Evolutionary conservation across 192 early-diverging fungal species (phyloP), one percentile per base, ranked within the genome.

Genomic region (Mortierella alpina): DNA sequence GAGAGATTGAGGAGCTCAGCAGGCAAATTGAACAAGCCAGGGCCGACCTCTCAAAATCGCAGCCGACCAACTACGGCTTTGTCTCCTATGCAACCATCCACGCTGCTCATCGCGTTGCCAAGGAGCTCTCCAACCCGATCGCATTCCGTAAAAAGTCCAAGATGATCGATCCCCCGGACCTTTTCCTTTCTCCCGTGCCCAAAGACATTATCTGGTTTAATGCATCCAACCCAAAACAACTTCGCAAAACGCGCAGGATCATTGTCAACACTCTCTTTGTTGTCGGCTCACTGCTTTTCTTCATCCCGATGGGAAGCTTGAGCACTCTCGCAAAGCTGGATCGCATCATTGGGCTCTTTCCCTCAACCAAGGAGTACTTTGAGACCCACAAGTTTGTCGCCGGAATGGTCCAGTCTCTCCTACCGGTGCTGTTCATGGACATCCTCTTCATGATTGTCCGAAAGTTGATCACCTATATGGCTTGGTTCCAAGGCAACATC

Each of bases 171-270:
- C 82, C 73, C 8, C 88, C 84, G 39, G 63, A 62, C 7, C 50
- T 88, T 7, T 66, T 83, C 52, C 74, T 91, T 50, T 88, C 93
- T 14, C 93, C 92, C n/a, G 85, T 86, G 22, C 92, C 93, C 54
- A 91, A 90, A 52, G 92, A 94, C 66, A 87, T 94, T 42, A 89
- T 94, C 66, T 94, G 93, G 93, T 85, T 72, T 57, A 94, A 94
- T 66, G 85, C 89, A 45, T 75, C 88, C 54, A 79, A 90, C 74
- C 84, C 87, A 20, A 86, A 86, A 49, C 65, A 83, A 47, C 70
- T 85, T 23, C 84, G 88, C 59, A 72, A 85, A 58, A 63, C 82
- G 5, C 86, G 82, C 47, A 76, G 60, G 48, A 15, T 89, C 9
- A 47, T 84, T 58, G 82, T 82, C 47, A 78, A 84, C 5, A 57